Conservation (phyloP, 805 yeast species). For the Gaillardinia entomophila region DNA sequence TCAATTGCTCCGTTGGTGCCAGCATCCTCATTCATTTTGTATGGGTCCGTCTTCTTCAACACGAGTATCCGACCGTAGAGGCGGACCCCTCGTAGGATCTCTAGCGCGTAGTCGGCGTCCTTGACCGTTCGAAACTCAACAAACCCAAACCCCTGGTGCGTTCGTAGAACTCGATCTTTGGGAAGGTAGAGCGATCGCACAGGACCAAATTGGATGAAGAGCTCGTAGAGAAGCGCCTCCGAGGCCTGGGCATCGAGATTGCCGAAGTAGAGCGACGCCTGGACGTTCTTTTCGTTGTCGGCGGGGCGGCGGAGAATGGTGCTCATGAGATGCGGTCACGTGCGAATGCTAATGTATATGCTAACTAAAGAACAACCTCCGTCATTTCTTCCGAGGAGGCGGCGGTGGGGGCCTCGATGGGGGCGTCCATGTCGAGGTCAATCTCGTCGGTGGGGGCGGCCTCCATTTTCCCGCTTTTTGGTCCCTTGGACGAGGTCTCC, state of each 20-base stretch:
- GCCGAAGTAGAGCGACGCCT: conserved; percentile 71
- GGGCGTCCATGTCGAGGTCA: background rate
- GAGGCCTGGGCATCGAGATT: conserved; percentile 73
- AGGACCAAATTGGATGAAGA: conserved; percentile 82
- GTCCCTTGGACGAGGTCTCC: conserved; percentile 3
- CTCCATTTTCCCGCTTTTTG: background rate
- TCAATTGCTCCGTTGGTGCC: conserved; percentile 20
- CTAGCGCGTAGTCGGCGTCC: conserved; percentile 68
- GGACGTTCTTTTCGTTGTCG: conserved; percentile 50
- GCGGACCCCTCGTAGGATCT: conserved; percentile 53
- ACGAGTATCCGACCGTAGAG: conserved; percentile 58
- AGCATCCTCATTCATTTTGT: conserved; percentile 2
- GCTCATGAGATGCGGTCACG: conserved; percentile 11
- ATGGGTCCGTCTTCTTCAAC: conserved; percentile 45
- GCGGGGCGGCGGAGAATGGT: conserved; percentile 26
- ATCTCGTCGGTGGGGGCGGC: no score
- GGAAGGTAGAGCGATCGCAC: conserved; percentile 68
- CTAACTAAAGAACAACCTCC: background rate
- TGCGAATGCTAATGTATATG: background rate
- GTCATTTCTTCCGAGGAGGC: background rate
- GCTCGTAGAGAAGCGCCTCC: conserved; percentile 69
- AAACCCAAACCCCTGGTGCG: conserved; percentile 86
- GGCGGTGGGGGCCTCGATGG: background rate
- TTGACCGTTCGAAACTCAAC: conserved; percentile 55
- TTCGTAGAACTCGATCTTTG: conserved; percentile 62